These are phyloP conservation scores for Aspergillus intermedius DNA, from an alignment of 2,329 filamentous ascomycete species.

Conservation along the genomic window DNA sequence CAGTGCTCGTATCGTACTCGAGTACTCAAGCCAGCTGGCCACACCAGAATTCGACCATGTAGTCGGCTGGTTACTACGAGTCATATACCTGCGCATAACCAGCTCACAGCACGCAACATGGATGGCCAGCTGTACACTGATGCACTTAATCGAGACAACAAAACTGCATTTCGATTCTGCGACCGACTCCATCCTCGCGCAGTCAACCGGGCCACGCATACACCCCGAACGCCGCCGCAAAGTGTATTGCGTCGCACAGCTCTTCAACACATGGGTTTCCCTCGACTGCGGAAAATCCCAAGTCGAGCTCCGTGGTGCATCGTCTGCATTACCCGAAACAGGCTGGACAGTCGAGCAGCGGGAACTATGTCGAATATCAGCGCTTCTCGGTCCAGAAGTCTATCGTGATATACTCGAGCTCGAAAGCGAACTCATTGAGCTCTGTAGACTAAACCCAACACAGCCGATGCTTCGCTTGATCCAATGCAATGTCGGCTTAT, in stretches of 20 bases:
- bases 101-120: constrained; percentile 46
- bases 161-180: constrained; percentile 6
- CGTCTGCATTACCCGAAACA: constrained; percentile 1
- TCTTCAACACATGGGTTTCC: constrained; percentile 11
- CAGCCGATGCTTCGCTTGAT: constrained; percentile 2
- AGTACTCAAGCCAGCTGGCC: constrained; percentile 4
- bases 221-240: constrained; percentile 4
- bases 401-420: constrained; percentile 1
- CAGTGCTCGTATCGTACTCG: constrained; percentile 3
- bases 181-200: neutral
- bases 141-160: constrained; percentile 50
- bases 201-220: neutral
- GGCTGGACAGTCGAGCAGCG: constrained; percentile 5
- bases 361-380: constrained; percentile 4
- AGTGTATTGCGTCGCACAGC: constrained; percentile 8
- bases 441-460: neutral
- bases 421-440: constrained; percentile 2
- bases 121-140: constrained; percentile 48
- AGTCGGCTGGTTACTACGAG: constrained; percentile 41
- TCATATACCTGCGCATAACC: constrained; percentile 43
- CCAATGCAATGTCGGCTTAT: constrained; percentile 4
- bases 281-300: constrained; percentile 7
- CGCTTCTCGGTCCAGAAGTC: constrained; percentile 2
- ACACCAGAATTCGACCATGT: constrained; percentile 5
- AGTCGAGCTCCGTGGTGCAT: constrained; percentile 4